Evolutionary conservation across 148 eudicot species (phyloP).

Genomic region (Arctostaphylos glauca): DNA sequence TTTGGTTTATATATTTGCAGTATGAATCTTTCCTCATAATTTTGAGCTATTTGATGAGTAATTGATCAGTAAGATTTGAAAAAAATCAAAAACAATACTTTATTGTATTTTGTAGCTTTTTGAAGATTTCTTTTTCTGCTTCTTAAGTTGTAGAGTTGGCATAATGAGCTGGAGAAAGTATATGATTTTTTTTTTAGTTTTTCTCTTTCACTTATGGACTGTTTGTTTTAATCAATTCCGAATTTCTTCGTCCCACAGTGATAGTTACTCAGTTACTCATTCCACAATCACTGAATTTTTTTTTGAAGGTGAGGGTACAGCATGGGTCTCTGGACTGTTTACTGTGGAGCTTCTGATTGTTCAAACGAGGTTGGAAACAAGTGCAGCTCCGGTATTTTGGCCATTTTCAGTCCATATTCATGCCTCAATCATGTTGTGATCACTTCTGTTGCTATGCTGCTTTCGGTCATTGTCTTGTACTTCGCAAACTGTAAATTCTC

Average conservation of each 20-base stretch:
- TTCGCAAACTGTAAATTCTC: conserved; percentile 22
- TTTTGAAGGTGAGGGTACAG: not conserved
- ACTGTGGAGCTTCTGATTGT: conserved; percentile 31
- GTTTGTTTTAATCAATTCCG: not conserved
- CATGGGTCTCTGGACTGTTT: conserved; percentile 32
- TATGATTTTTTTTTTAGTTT: not conserved
- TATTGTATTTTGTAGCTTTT: not conserved
- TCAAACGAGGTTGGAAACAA: conserved; percentile 21
- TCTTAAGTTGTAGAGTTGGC: not conserved
- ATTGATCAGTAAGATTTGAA: not conserved
- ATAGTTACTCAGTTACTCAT: not conserved
- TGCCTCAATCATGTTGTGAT: conserved; percentile 54
- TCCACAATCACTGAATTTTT: not conserved
- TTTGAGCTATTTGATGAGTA: too few relatives aligned
- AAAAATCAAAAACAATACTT: not conserved
- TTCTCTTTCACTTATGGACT: not conserved
- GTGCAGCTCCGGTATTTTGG: conserved; percentile 41
- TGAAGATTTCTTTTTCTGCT: not conserved
- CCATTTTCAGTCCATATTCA: conserved; percentile 50
- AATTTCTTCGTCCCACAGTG: not conserved
- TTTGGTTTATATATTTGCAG: too few relatives aligned
- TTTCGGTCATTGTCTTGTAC: conserved; percentile 42
- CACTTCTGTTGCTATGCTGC: conserved; percentile 46
- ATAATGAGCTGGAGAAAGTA: not conserved
- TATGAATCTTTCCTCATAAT: too few relatives aligned